Percentiles rank a stretch among this genome's conserved stretches.
Conservation (phyloP, 768 basidiomycete species). For the Kwoniella pini region DNA sequence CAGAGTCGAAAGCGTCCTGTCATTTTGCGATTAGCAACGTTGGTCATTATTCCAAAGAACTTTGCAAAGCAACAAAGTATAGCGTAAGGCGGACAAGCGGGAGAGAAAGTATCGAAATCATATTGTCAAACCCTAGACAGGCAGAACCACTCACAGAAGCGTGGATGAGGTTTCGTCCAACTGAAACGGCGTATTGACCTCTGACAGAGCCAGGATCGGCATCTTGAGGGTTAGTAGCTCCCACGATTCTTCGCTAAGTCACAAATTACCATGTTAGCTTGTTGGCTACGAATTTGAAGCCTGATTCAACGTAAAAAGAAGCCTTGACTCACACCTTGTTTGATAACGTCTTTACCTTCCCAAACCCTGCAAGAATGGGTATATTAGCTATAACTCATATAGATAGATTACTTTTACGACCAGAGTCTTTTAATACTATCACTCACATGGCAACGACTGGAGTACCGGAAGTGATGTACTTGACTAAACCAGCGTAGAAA, state of each 20-base stretch:
- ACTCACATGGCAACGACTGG: slow-evolving; percentile 51
- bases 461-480: slow-evolving; percentile 51
- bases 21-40: not conserved
- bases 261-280: not conserved
- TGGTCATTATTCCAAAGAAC: not conserved
- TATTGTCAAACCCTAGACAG: too few relatives aligned
- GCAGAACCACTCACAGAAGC: slow-evolving; percentile 42
- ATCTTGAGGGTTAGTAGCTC: slow-evolving; percentile 50
- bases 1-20: slow-evolving; percentile 49
- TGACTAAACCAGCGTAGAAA: slow-evolving; percentile 48
- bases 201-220: slow-evolving; percentile 46
- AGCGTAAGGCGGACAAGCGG: too few relatives aligned
- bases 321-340: slow-evolving; percentile 50
- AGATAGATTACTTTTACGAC: too few relatives aligned
- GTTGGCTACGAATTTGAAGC: too few relatives aligned
- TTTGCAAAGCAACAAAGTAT: too few relatives aligned
- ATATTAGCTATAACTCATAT: slow-evolving; percentile 1
- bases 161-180: slow-evolving; percentile 52
- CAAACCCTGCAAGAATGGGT: slow-evolving; percentile 33
- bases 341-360: slow-evolving; percentile 51
- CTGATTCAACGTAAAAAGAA: too few relatives aligned
- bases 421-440: not conserved
- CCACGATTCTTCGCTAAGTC: slow-evolving; percentile 46
- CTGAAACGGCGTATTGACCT: slow-evolving; percentile 50
- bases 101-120: too few relatives aligned